Conservation (phyloP, 164 flowering plant genomes). For the Macadamia integrifolia region DNA sequence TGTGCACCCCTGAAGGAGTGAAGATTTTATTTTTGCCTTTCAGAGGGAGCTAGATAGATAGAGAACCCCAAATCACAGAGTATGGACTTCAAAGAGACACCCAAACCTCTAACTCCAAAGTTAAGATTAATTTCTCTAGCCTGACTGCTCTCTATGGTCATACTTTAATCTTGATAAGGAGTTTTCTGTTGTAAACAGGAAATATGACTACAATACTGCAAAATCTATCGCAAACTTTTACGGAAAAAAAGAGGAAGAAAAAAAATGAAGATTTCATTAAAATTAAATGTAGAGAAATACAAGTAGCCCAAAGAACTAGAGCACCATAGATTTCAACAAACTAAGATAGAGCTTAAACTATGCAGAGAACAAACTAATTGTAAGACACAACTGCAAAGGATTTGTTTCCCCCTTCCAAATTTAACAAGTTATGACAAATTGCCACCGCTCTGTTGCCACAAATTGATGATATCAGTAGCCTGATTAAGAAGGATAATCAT, state of each 20-base stretch:
- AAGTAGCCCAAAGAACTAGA: slow-evolving; percentile 2
- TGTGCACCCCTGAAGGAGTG: background rate
- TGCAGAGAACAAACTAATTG: slow-evolving; percentile 1
- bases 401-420: background rate
- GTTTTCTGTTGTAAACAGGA: background rate
- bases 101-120: background rate
- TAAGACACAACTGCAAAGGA: background rate
- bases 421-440: slow-evolving; percentile 27
- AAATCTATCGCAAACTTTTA: too few relatives aligned
- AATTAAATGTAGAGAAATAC: slow-evolving; percentile 1
- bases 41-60: background rate
- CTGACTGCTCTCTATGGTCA: too few relatives aligned
- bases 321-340: background rate
- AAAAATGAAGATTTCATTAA: background rate
- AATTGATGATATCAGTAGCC: slow-evolving; percentile 91
- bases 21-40: background rate
- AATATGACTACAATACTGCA: background rate
- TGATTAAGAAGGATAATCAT: slow-evolving; percentile 90
- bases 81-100: background rate
- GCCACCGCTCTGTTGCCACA: slow-evolving; percentile 94
- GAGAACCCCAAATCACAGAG: background rate
- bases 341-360: background rate
- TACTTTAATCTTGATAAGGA: background rate
- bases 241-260: background rate
- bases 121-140: background rate